Base-by-base conservation (phyloP, 306 rosid genomes). In the Malus sieversii region DNA sequence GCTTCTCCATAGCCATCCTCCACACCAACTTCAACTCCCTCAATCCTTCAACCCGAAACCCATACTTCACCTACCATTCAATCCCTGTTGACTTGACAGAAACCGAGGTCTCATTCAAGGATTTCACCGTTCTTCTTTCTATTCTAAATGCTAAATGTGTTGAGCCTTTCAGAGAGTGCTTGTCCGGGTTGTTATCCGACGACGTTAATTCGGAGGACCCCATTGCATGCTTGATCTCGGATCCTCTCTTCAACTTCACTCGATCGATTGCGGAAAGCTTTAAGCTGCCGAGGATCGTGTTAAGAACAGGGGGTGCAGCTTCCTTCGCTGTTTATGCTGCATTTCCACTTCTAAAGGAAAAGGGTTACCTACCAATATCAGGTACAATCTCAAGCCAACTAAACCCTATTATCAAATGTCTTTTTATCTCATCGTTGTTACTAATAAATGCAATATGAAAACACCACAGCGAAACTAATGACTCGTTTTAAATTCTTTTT, bases 201-300 rank as follows among this genome's bases (percentile, higher is more conserved):
- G 57, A 0, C 0, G 32, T 44, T 13, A 51, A 74, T 75, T 46
- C 6, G 25, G 30, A 62, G 85, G 55, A 42, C 84, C 86, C 14
- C 16, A n/a, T 81, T 12, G 82, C 84, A 60, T 90, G 90, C 53
- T 70, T 90, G 42, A 75, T 90, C 42, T 80, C 87, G 13, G 95
- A 87, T 70, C 75, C 82, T 42, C 0, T 78, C 5, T 82, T 70
- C 69, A 33, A 76, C 46, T 87, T 82, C 81, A 46, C 82, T 55
- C 88, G 75, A 67, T 75, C 11, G 0, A 83, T 87, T 57, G 86
- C 90, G 0, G 53, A 74, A 35, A 79, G 10, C 66, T 42, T 87
- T 82, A 10, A 62, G n/a, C 85, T 86, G 5, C 87, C 83, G 0
- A 85, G 87, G 79, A 19, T 85, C 60, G 76, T 81, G 0, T 22